phyloP scores from a whole-genome alignment of 257 asterid species.

The Cinchona pubescens region DNA sequence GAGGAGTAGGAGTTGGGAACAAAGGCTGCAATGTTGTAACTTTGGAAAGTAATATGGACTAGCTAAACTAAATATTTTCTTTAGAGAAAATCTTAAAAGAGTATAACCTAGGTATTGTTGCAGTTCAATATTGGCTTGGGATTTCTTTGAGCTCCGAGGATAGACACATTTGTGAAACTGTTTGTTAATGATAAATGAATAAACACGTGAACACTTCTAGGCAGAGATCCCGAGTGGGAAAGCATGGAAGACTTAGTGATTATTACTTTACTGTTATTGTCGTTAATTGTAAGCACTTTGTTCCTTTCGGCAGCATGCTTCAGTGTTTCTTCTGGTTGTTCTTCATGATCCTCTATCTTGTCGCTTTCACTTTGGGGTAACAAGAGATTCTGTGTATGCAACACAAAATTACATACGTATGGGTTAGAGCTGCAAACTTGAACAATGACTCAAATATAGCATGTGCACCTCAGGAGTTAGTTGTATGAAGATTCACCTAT shows the following conservation, averaged over 20 bases:
- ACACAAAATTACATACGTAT: not conserved
- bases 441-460: not conserved
- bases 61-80: not conserved
- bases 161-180: not conserved
- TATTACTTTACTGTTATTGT: constrained; percentile 34
- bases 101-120: not conserved
- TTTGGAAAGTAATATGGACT: not conserved
- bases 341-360: constrained; percentile 16
- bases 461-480: not conserved
- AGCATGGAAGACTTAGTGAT: constrained; percentile 2
- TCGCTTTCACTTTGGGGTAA: constrained; percentile 13
- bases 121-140: not conserved
- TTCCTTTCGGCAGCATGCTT: not conserved
- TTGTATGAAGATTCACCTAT: not conserved
- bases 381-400: constrained; percentile 16
- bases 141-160: not conserved
- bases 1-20: not conserved
- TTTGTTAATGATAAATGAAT: not conserved
- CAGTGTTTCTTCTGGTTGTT: constrained; percentile 1
- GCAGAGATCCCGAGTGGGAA: not conserved
- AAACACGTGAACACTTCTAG: not conserved
- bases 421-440: not conserved
- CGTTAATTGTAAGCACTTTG: constrained; percentile 18
- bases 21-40: not conserved
- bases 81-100: not conserved